Evolutionary conservation across 176 grass and related monocot genomes (phyloP).

Genomic region (Urochloa ruziziensis): DNA sequence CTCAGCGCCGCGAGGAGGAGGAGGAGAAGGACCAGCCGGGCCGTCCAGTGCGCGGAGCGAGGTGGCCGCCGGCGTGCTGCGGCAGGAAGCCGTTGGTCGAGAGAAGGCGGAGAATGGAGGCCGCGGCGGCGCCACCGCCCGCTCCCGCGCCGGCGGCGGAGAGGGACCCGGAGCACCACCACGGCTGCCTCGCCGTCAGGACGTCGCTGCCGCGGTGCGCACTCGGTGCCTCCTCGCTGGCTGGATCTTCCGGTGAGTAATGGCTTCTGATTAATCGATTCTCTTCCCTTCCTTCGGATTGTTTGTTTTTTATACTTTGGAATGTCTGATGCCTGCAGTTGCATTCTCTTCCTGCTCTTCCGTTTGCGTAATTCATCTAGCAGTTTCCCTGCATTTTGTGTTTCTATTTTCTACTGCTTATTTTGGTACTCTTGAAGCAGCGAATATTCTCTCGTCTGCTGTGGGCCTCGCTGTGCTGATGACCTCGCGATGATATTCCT

Average conservation of each 20-base stretch:
- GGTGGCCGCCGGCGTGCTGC: neutral
- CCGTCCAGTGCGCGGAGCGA: neutral
- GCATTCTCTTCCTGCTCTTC: neutral
- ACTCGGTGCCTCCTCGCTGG: conserved; percentile 20
- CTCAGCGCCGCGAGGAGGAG: neutral
- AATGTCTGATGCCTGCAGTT: neutral
- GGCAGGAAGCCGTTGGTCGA: neutral
- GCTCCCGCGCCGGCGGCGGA: conserved; percentile 8
- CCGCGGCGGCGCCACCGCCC: neutral
- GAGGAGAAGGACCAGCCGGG: neutral
- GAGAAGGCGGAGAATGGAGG: conserved; percentile 23
- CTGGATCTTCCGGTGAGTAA: conserved; percentile 45
- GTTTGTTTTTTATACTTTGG: neutral
- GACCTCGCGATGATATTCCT: neutral
- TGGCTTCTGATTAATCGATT: neutral
- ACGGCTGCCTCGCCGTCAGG: conserved; percentile 34
- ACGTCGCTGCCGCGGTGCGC: conserved; percentile 30
- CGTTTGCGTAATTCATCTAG: neutral
- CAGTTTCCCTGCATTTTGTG: neutral
- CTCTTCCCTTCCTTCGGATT: neutral
- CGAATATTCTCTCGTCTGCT: conserved; percentile 8
- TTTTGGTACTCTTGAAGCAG: neutral
- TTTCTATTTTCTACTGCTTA: neutral
- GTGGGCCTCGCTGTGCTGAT: neutral
- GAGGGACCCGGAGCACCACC: conserved; percentile 13